Percentiles rank a stretch among this genome's conserved stretches.
These are phyloP conservation scores for Wickerhamiella hasegawae DNA, from an alignment of 805 yeast genomes.

Conservation along the genomic window DNA sequence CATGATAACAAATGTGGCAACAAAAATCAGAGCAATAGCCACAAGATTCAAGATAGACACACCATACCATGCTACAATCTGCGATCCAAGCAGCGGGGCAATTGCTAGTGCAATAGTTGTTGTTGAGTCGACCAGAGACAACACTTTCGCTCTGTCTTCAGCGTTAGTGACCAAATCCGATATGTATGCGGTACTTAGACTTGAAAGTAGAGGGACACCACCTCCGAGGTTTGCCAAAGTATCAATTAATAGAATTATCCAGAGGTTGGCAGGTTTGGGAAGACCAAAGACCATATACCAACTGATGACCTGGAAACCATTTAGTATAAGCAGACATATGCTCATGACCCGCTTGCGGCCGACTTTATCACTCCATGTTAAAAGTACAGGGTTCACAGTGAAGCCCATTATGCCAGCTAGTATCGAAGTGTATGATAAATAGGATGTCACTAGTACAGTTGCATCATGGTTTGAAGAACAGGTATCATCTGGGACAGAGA, in stretches of 20 bases:
- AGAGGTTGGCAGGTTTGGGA: conserved; percentile 9
- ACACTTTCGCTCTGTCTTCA: conserved; percentile 10
- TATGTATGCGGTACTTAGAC: conserved; percentile 12
- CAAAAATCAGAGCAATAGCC: conserved; percentile 7
- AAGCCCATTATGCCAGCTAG: conserved; percentile 9
- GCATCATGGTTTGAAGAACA: conserved; percentile 11
- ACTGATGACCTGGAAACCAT: conserved; percentile 5
- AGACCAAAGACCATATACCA: conserved; percentile 14
- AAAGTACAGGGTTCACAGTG: conserved; percentile 9
- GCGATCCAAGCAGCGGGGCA: conserved; percentile 15
- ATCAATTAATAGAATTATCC: conserved; percentile 13
- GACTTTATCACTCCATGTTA: conserved; percentile 12
- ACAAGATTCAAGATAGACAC: conserved; percentile 9
- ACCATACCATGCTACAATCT: conserved; percentile 10
- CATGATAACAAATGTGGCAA: conserved; percentile 3
- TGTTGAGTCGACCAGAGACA: conserved; percentile 13
- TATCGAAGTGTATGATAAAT: conserved; percentile 7
- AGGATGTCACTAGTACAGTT: conserved; percentile 10
- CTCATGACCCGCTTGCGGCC: conserved; percentile 15
- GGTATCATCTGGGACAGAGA: conserved; percentile 5
- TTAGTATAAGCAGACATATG: conserved; percentile 5
- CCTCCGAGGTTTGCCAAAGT: conserved; percentile 13
- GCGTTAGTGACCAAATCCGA: conserved; percentile 14
- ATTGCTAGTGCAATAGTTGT: conserved; percentile 12
- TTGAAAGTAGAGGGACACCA: conserved; percentile 6